These are phyloP conservation scores for Lupinus albus DNA, from an alignment of 306 rosid species.

Conservation along the genomic window DNA sequence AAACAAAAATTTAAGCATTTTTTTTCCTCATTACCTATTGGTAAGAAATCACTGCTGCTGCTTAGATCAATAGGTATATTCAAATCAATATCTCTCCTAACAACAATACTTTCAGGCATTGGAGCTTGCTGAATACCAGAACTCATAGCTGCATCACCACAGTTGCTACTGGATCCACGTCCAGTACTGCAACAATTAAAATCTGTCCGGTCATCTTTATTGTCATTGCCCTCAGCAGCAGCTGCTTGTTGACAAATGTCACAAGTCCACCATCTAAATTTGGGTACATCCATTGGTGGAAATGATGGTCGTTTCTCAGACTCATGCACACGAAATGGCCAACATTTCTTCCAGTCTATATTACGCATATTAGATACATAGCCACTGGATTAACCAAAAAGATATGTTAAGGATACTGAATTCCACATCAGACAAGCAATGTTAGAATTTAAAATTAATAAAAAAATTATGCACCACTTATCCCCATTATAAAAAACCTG, in stretches of 20 bases:
- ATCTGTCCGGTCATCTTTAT: slow-evolving; percentile 26
- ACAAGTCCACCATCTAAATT: slow-evolving; percentile 59
- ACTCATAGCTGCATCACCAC: slow-evolving; percentile 17
- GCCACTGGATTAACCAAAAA: slow-evolving; percentile 56
- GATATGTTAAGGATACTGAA: background rate
- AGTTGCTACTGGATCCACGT: slow-evolving; percentile 29
- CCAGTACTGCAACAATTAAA: slow-evolving; percentile 28
- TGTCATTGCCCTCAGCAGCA: slow-evolving; percentile 39
- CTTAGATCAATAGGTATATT: slow-evolving; percentile 28
- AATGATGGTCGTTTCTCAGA: slow-evolving; percentile 45
- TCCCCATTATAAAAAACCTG: background rate
- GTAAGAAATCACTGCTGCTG: slow-evolving; percentile 24
- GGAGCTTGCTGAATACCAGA: slow-evolving; percentile 44
- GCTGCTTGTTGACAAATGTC: slow-evolving; percentile 45
- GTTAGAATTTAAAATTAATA: background rate
- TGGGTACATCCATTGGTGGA: slow-evolving; percentile 58
- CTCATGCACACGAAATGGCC: slow-evolving; percentile 54
- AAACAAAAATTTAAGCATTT: slow-evolving; percentile 35
- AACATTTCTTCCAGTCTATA: slow-evolving; percentile 60
- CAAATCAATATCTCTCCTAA: slow-evolving; percentile 37
- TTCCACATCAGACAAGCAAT: background rate
- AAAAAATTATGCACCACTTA: background rate
- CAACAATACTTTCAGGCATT: slow-evolving; percentile 9
- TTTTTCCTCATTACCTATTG: slow-evolving; percentile 39
- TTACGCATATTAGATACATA: slow-evolving; percentile 62